Conservation (phyloP, 345 rosid genomes). For the Brassica juncea region DNA sequence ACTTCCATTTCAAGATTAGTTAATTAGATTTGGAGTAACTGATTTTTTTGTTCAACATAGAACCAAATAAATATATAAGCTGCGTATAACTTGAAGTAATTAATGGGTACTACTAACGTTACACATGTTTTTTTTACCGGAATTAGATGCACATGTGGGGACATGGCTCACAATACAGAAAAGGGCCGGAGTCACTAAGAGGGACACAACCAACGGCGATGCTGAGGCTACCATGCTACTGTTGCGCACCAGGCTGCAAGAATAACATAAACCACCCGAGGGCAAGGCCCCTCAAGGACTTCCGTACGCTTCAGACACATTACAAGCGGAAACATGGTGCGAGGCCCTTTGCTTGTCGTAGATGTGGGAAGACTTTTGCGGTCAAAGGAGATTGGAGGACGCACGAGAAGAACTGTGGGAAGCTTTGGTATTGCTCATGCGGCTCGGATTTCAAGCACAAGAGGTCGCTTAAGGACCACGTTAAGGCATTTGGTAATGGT, state of each 20-base stretch:
- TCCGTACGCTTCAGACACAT: conserved; percentile 98
- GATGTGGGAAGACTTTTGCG: conserved; percentile 92
- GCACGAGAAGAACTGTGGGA: conserved; percentile 97
- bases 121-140: neutral
- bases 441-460: conserved; percentile 98
- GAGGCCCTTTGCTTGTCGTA: conserved; percentile 91
- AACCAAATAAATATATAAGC: neutral
- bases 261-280: conserved; percentile 96
- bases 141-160: conserved; percentile 99
- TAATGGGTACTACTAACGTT: neutral
- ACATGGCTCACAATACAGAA: conserved; percentile 95
- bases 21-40: neutral
- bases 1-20: neutral
- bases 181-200: conserved; percentile 89
- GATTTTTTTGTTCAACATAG: neutral
- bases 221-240: conserved; percentile 91
- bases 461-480: conserved; percentile 91
- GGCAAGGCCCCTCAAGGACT: conserved; percentile 87
- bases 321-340: conserved; percentile 94
- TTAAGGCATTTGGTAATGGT: conserved; percentile 80
- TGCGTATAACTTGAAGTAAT: neutral
- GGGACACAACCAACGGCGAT: conserved; percentile 97
- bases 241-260: conserved; percentile 93
- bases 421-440: conserved; percentile 93
- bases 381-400: conserved; percentile 99